Base-by-base conservation (phyloP, 2,329 filamentous ascomycete genomes). In the Hypoxylon sp. region DNA sequence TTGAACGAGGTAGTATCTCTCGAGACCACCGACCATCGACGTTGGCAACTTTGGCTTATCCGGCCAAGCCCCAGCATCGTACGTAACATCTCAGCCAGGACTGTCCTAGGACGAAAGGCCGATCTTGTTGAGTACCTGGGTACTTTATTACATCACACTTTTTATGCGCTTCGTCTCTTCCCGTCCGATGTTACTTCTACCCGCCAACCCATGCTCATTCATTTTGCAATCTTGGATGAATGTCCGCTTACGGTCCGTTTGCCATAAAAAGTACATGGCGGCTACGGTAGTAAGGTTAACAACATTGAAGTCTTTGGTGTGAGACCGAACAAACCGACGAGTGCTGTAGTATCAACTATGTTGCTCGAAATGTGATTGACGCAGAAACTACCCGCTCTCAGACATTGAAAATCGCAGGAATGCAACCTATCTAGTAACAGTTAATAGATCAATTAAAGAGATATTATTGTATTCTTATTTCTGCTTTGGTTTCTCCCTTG, bases 161-260 rank as follows among this genome's bases (percentile, higher is more conserved):
- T 63, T 60, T 57, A 45, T 43, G 56, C 48, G 56, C 60, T 53
- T 38, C 14, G 50, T 65, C 38, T 61, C 56, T 63, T 52, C 34
- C 45, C 45, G 17, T 46, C 14, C 58, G 19, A 65, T 63, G 59
- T 66, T 25, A 63, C 48, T 56, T 34, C 49, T 67, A 68, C 65
- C 67, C 61, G 58, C 67, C 48, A 30, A 62, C 68, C 64, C 66
- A 53, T 63, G 68, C 53, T 61, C 46, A 49, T 61, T 64, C 46
- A 53, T 56, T 60, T 64, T 55, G 63, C 49, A 72, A 72, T 72
- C 70, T 71, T 71, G 70, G 70, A 69, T 69, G 68, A 72, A 72
- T 72, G n/a, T 59, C 63, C 57, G 57, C 57, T 61, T 64, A 67
- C 57, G 60, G 51, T 63, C 60, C 67, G 56, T 61, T 69, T 69